Evolutionary conservation across 2,329 filamentous ascomycete genomes (phyloP).

Genomic region (Ilyonectria sp.): DNA sequence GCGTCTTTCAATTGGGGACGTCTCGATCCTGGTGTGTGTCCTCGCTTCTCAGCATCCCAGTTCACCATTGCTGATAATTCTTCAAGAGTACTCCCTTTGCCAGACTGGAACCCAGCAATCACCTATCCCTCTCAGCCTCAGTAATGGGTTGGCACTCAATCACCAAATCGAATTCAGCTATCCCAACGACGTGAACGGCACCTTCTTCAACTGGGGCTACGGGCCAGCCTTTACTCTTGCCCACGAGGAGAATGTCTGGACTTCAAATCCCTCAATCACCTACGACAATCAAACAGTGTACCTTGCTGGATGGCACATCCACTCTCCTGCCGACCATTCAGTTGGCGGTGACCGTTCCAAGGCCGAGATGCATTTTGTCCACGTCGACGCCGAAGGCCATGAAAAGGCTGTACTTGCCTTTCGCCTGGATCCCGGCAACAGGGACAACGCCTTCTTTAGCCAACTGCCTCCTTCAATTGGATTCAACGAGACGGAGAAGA

Average conservation of each 20-base stretch:
- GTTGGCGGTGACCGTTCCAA: constrained; percentile 40
- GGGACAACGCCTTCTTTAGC: constrained; percentile 23
- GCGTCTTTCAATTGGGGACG: constrained; percentile 40
- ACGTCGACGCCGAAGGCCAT: constrained; percentile 35
- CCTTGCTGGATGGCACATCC: constrained; percentile 41
- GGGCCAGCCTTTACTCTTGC: constrained; percentile 36
- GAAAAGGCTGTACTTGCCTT: constrained; percentile 36
- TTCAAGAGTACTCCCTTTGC: constrained; percentile 35
- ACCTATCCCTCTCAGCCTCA: constrained; percentile 35
- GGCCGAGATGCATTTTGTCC: constrained; percentile 40
- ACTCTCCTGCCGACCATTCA: constrained; percentile 38
- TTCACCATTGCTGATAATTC: rapidly evolving
- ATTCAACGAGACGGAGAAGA: constrained; percentile 31
- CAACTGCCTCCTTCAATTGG: constrained; percentile 34
- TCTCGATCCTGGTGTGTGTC: constrained; percentile 28
- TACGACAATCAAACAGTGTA: constrained; percentile 42
- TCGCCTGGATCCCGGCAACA: constrained; percentile 36
- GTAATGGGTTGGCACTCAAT: constrained; percentile 36
- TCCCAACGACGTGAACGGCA: constrained; percentile 20
- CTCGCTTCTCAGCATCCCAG: too few relatives aligned
- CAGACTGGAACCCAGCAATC: constrained; percentile 41
- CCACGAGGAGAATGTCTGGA: constrained; percentile 33
- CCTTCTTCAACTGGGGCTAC: constrained; percentile 42
- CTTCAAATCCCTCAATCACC: constrained; percentile 31
- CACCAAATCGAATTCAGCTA: constrained; percentile 36